phyloP scores from a whole-genome alignment of 805 yeast genomes.

The Metschnikowia hibisci region DNA sequence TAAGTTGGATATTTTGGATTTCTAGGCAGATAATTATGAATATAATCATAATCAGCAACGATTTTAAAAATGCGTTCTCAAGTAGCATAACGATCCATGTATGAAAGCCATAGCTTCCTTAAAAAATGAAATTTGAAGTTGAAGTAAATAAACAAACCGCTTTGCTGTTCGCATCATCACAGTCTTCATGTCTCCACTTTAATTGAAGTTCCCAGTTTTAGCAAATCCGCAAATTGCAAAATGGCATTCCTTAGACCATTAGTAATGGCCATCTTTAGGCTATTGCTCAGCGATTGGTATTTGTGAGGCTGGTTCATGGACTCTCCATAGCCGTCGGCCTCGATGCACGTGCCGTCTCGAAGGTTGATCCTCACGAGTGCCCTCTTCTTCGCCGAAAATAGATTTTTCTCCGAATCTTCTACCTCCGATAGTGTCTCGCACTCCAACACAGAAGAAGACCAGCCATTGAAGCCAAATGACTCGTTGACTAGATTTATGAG shows the following conservation, averaged over 20 bases:
- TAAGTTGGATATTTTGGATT: constrained; percentile 54
- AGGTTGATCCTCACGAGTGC: constrained; percentile 36
- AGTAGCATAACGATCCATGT: too few species aligned
- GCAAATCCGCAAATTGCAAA: constrained; percentile 23
- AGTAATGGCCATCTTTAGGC: constrained; percentile 47
- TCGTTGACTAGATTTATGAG: constrained; percentile 43
- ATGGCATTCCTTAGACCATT: constrained; percentile 44
- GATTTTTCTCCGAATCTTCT: constrained; percentile 21
- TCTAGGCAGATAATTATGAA: constrained; percentile 23
- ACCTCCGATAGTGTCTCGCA: constrained; percentile 18
- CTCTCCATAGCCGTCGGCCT: constrained; percentile 39
- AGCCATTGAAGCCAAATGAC: constrained; percentile 54
- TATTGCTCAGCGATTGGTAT: constrained; percentile 32
- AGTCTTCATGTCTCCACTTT: constrained; percentile 1
- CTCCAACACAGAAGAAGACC: constrained; percentile 44
- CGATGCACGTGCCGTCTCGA: constrained; percentile 41
- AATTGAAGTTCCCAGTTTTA: constrained; percentile 4
- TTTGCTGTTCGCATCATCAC: too few species aligned
- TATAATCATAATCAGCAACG: not conserved
- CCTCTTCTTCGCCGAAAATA: constrained; percentile 22
- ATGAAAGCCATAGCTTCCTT: too few species aligned
- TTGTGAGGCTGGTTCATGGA: constrained; percentile 31
- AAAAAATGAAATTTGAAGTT: too few species aligned
- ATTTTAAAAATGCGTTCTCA: too few species aligned
- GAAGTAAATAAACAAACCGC: too few species aligned